phyloP scores from a whole-genome alignment of 2,329 filamentous ascomycete species.

The Domatiomyces globalis region DNA sequence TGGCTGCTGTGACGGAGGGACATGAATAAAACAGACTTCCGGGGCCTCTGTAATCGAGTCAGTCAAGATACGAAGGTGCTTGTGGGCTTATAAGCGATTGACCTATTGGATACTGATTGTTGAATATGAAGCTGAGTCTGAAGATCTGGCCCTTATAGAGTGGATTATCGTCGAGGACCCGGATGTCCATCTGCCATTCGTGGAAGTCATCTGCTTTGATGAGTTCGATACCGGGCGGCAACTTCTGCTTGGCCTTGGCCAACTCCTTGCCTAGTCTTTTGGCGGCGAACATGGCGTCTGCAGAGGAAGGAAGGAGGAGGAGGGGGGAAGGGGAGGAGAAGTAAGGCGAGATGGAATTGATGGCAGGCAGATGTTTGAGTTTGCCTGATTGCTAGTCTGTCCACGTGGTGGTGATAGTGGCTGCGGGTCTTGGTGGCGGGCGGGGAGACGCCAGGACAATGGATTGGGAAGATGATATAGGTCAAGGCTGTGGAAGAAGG shows the following conservation, averaged over 20 bases:
- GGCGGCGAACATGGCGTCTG: conserved; percentile 34
- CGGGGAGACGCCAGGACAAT: background rate
- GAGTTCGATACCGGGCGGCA: conserved; percentile 58
- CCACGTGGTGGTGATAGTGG: too few species aligned
- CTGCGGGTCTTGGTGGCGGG: background rate
- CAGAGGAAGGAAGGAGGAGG: background rate
- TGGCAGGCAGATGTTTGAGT: background rate
- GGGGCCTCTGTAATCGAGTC: conserved; percentile 55
- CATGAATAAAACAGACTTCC: conserved; percentile 74
- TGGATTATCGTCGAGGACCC: conserved; percentile 79
- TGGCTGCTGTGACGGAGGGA: conserved; percentile 25
- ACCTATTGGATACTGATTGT: conserved; percentile 79
- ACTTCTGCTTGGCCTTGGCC: conserved; percentile 40
- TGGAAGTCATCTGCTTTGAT: conserved; percentile 69
- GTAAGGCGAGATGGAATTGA: background rate
- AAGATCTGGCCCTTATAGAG: conserved; percentile 70
- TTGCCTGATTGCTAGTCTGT: background rate
- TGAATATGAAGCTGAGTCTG: conserved; percentile 77
- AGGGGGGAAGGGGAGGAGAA: background rate
- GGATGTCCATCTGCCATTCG: conserved; percentile 86
- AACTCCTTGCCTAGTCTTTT: conserved; percentile 31
- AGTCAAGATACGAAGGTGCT: background rate
- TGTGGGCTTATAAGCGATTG: conserved; percentile 19
- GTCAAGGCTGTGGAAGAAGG: too few species aligned
- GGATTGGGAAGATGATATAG: background rate